Percentiles rank a stretch among this genome's conserved stretches.
These are phyloP conservation scores for Colletotrichum kahawae DNA, from an alignment of 2,329 filamentous ascomycete genomes.

Conservation along the genomic window DNA sequence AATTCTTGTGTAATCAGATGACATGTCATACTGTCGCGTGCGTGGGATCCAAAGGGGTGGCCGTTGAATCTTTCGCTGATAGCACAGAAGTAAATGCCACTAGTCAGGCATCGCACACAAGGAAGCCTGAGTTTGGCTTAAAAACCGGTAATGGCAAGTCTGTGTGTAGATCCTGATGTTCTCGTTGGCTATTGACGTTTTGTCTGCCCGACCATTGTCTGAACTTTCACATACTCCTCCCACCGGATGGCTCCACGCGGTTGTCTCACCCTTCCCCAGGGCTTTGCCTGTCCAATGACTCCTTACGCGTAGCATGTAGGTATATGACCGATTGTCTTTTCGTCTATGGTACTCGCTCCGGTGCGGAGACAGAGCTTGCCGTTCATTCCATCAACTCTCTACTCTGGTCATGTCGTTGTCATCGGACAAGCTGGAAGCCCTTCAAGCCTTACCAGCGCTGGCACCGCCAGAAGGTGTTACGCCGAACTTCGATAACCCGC, in stretches of 20 bases:
- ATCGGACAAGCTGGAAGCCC: slow-evolving; percentile 6
- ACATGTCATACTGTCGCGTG: neutral
- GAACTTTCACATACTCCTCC: neutral
- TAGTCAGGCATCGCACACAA: neutral
- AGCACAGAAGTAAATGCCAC: neutral
- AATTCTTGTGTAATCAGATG: neutral
- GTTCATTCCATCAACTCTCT: neutral
- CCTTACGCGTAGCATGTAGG: neutral
- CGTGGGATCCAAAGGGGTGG: neutral
- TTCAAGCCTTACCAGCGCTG: slow-evolving; percentile 13
- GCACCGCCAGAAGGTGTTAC: slow-evolving; percentile 1
- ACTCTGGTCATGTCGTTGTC: neutral
- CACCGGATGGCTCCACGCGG: neutral
- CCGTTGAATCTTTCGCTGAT: neutral
- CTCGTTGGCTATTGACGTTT: neutral
- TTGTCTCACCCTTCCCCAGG: neutral
- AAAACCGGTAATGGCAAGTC: neutral
- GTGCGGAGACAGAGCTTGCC: neutral
- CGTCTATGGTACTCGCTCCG: neutral
- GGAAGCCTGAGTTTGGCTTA: neutral
- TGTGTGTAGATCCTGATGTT: neutral
- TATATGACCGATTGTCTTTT: neutral
- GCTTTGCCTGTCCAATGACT: neutral
- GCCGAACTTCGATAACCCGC: slow-evolving; percentile 15
- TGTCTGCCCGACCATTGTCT: neutral